phyloP scores from a whole-genome alignment of 257 asterid genomes.

The Salvia splendens region DNA sequence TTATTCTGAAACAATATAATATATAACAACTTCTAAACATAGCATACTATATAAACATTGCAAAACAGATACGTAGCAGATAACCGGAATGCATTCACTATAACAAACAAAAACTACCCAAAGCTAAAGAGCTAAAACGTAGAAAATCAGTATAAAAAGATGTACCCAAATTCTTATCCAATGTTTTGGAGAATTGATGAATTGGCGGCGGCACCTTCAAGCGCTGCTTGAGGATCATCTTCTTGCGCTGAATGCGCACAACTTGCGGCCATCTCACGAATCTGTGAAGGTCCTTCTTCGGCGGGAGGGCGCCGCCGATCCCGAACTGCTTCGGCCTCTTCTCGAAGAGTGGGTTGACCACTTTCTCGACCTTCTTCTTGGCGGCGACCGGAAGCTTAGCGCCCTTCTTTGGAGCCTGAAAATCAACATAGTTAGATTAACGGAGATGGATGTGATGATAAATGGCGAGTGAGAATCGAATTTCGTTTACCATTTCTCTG shows the following conservation, averaged over 20 bases:
- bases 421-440: constrained; percentile 17
- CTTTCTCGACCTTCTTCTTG: constrained; percentile 50
- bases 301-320: constrained; percentile 61
- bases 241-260: constrained; percentile 57
- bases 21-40: background rate
- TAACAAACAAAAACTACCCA: background rate
- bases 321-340: constrained; percentile 61
- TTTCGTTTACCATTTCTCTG: constrained; percentile 31
- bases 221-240: constrained; percentile 51
- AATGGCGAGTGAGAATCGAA: background rate
- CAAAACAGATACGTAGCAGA: background rate
- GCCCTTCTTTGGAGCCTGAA: constrained; percentile 64
- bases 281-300: constrained; percentile 58
- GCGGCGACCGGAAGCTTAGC: constrained; percentile 44
- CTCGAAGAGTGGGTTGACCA: constrained; percentile 52
- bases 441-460: background rate
- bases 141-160: background rate
- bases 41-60: background rate
- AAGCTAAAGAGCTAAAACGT: too few relatives aligned
- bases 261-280: constrained; percentile 65
- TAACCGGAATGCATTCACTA: background rate
- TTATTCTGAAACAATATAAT: too few relatives aligned
- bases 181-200: constrained; percentile 58
- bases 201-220: constrained; percentile 57
- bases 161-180: constrained; percentile 53